Base-by-base conservation (phyloP, 371 early-diverging fungal genomes). In the Haplosporangium sp. region DNA sequence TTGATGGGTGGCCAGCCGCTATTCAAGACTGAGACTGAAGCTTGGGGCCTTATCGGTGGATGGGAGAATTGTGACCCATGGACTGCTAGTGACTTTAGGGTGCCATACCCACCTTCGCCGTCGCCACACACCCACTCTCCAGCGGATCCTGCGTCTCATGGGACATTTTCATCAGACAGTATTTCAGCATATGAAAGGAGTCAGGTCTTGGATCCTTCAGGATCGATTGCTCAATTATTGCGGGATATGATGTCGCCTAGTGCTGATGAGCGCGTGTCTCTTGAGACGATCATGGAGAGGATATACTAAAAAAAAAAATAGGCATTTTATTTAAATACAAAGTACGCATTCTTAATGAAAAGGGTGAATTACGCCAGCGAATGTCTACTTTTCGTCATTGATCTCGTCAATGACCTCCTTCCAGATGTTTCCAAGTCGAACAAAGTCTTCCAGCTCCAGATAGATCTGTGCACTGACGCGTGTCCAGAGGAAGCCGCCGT, bases 401-500 rank as follows among this genome's bases (percentile, higher is more conserved):
- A 74, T 53, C 21, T 74, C 62, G 18, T 82, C 61, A 69, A 81
- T 75, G 3, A 82, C 55, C 59, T 79, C 70, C 62, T 81, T 65
- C 56, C 89, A 72, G 21, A 85, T 85, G 9, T 84, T 62, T 10
- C 75, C 84, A 14, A 85, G 81, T 5, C 80, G 56, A 38, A 71
- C 69, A 67, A 86, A 88, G 62, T 92, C 91, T 1, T 74, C 68
- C 57, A 85, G 55, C 56, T 86, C 86, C 45, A 83, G 83, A 50
- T 90, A 91, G 20, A 92, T 82, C 67, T 92, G 91, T 8, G 86
- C 83, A 20, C 84, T 86, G 12, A 89, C 71, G 16, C 92, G 88
- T 7, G 84, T 72, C 57, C 74, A 90, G 71, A 85, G 84, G 7
- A 62, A 40, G 14, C 81, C 84, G 18, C 77, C 75, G 57, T 87